phyloP scores from a whole-genome alignment of 495 filamentous ascomycete species.

The Evernia prunastri region DNA sequence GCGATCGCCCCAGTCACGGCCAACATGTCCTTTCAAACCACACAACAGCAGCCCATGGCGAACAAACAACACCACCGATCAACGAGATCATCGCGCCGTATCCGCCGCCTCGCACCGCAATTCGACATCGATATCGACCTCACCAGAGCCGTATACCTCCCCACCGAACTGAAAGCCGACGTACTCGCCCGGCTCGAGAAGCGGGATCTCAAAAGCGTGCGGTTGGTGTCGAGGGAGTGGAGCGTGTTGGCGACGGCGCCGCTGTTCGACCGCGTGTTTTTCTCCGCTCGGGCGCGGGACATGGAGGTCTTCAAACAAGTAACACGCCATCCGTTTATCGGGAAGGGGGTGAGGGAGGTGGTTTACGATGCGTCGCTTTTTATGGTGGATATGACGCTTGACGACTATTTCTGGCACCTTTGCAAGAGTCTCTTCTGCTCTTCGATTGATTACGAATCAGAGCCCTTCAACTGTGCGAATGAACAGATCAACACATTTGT shows the following conservation, averaged over 20 bases:
- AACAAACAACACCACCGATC: too few species aligned
- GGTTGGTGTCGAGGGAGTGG: constrained; percentile 12
- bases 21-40: not conserved
- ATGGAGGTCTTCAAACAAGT: not conserved
- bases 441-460: not conserved
- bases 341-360: not conserved
- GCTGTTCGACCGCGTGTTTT: constrained; percentile 12
- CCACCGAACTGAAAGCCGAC: not conserved
- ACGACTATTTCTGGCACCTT: not conserved
- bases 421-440: too few species aligned
- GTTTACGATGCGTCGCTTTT: constrained; percentile 7
- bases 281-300: constrained; percentile 3
- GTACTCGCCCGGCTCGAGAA: constrained; percentile 6
- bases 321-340: not conserved
- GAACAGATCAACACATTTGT: not conserved
- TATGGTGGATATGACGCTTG: not conserved
- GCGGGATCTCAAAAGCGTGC: constrained; percentile 7
- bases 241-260: not conserved
- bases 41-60: not conserved
- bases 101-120: not conserved
- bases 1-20: too few species aligned
- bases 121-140: not conserved
- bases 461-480: not conserved
- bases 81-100: not conserved
- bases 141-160: not conserved